Evolutionary conservation across 352 stramenopile species (phyloP).

Genomic region (Globisporangium ultimum): DNA sequence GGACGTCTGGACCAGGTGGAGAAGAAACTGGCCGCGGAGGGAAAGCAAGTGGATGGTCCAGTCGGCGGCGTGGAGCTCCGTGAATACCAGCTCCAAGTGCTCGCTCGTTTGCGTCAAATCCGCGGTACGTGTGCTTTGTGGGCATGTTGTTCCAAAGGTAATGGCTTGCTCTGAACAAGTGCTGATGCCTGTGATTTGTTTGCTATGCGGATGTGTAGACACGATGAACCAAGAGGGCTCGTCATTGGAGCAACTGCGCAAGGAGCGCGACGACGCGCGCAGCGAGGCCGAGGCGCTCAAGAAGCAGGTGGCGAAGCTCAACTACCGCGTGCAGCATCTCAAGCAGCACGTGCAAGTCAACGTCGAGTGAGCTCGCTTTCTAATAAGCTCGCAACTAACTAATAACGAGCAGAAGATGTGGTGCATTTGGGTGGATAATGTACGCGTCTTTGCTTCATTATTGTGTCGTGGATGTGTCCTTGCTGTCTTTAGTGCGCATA

Average conservation of each 20-base stretch:
- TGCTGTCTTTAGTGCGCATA: no score
- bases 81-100: slow-evolving; percentile 64
- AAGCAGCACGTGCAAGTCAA: slow-evolving; percentile 64
- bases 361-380: not conserved
- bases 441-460: no score
- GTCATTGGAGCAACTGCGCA: slow-evolving; percentile 54
- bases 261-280: slow-evolving; percentile 56
- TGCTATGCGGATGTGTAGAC: slow-evolving; percentile 23
- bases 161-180: not conserved
- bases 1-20: slow-evolving; percentile 44
- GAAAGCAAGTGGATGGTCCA: slow-evolving; percentile 42
- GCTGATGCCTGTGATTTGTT: slow-evolving; percentile 3
- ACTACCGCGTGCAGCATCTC: slow-evolving; percentile 74
- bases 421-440: no score
- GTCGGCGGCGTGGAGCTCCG: slow-evolving; percentile 61
- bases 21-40: slow-evolving; percentile 31
- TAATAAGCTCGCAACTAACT: no score
- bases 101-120: slow-evolving; percentile 58
- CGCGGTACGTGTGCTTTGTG: slow-evolving; percentile 24
- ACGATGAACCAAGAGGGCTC: slow-evolving; percentile 62
- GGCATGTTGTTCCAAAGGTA: not conserved
- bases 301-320: slow-evolving; percentile 79
- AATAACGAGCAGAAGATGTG: no score
- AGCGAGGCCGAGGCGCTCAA: slow-evolving; percentile 53
- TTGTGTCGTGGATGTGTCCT: no score